Conservation (phyloP, 176 grass and related monocot genomes). For the Rhipidocladum racemiflorum region DNA sequence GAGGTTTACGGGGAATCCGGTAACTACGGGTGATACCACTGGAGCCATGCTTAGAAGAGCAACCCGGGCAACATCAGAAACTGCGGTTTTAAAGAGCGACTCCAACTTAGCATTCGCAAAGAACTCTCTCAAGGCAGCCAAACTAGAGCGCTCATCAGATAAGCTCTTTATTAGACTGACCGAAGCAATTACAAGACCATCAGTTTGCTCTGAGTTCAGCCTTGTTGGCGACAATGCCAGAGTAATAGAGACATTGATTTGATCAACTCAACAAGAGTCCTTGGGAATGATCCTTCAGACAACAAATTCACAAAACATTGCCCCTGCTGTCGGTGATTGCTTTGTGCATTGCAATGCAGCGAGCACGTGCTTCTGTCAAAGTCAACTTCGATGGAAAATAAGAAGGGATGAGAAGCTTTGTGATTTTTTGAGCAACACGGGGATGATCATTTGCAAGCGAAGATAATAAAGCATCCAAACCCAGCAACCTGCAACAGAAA, state of each 20-base stretch:
- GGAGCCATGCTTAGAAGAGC: slow-evolving; percentile 65
- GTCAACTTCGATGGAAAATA: slow-evolving; percentile 85
- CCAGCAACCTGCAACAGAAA: slow-evolving; percentile 62
- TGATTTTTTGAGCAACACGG: slow-evolving; percentile 86
- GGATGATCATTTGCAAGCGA: slow-evolving; percentile 78
- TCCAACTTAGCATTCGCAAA: slow-evolving; percentile 63
- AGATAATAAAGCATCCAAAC: slow-evolving; percentile 61
- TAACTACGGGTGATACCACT: slow-evolving; percentile 48
- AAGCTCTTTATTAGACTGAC: slow-evolving; percentile 72
- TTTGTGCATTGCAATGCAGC: slow-evolving; percentile 75
- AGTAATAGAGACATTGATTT: slow-evolving; percentile 49
- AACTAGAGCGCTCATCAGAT: slow-evolving; percentile 43
- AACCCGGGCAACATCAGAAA: slow-evolving; percentile 69
- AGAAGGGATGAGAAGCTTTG: slow-evolving; percentile 75
- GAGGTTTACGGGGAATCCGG: no score
- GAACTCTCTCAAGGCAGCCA: slow-evolving; percentile 54
- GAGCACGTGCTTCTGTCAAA: slow-evolving; percentile 66
- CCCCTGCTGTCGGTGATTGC: slow-evolving; percentile 71
- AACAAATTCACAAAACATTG: slow-evolving; percentile 94
- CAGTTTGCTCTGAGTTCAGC: slow-evolving; percentile 60
- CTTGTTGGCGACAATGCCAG: slow-evolving; percentile 66
- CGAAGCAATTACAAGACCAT: slow-evolving; percentile 72
- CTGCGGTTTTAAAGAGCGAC: slow-evolving; percentile 47
- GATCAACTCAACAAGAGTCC: slow-evolving; percentile 58
- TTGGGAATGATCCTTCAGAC: slow-evolving; percentile 70